A percentile compares a stretch with the other conserved stretches of the same genome.
phyloP scores from a whole-genome alignment of 2,329 filamentous ascomycete genomes.

The Aspergillus candidus region DNA sequence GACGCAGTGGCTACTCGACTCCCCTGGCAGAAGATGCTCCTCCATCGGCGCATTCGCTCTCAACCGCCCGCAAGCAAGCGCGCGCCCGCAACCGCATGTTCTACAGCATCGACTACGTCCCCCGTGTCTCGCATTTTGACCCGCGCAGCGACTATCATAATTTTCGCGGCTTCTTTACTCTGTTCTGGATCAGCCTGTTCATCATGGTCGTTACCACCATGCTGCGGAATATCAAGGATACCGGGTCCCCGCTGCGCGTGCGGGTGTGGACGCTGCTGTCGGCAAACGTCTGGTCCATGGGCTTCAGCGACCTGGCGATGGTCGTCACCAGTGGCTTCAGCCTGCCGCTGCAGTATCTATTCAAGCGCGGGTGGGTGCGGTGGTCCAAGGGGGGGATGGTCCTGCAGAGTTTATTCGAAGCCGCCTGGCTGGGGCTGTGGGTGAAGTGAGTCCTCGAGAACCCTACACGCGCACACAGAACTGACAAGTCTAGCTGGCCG shows the following conservation, averaged over 20 bases:
- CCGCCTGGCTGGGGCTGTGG: conserved; percentile 74
- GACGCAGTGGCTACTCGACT: conserved; percentile 67
- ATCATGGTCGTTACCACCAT: conserved; percentile 97
- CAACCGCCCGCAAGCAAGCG: conserved; percentile 73
- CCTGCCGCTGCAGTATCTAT: conserved; percentile 66
- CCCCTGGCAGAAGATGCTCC: conserved; percentile 83
- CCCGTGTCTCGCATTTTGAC: conserved; percentile 92
- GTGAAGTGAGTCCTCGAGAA: conserved; percentile 48
- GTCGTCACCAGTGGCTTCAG: conserved; percentile 65
- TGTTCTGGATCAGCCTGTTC: conserved; percentile 95
- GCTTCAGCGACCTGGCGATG: conserved; percentile 78
- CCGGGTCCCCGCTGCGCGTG: conserved; percentile 75
- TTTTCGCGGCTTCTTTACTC: conserved; percentile 93
- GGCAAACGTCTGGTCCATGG: conserved; percentile 82
- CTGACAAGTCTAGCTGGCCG: conserved; percentile 53
- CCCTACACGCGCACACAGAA: not conserved
- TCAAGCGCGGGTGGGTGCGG: conserved; percentile 54
- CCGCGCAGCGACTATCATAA: conserved; percentile 85
- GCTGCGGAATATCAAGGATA: conserved; percentile 88
- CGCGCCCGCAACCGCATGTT: conserved; percentile 80
- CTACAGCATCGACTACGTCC: conserved; percentile 84
- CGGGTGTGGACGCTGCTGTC: conserved; percentile 86
- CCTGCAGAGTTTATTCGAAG: conserved; percentile 77
- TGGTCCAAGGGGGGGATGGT: conserved; percentile 76
- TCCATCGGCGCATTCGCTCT: conserved; percentile 83